Base-by-base conservation (phyloP, 1,284 basidiomycete species). In the Garcileccinum viscosum region DNA sequence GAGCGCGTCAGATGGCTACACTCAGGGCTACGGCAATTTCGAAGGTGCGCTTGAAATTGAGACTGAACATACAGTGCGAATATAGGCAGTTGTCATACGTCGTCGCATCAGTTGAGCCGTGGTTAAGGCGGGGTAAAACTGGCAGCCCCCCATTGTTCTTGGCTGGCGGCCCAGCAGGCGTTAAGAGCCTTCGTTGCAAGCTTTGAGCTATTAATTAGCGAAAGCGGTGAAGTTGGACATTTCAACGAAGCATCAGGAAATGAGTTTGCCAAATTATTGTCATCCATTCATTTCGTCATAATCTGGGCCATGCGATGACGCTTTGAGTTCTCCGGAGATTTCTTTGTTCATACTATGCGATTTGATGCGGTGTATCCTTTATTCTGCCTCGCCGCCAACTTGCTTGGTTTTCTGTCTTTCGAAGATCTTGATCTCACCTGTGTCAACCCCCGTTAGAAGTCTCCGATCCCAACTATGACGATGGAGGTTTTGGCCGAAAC, bases 11-110 rank as follows among this genome's bases (percentile, higher is more conserved):
- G 82, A 84, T 68, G 85, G 84, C 59, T 86, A 81, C 70, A 81
- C 83, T 80, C 88, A 90, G 82, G 87, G 83, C 70, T 90, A 88
- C 80, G 81, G 84, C 78, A 87, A 87, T 84, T 88, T 82, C 83
- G 91, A 93, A 94, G 92, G 92, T 94, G 87, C 92, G 92, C 92
- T 90, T 83, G 85, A 87, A 84, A 79, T 86, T 88, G 80, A 88
- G 86, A 85, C 82, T 87, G 77, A 84, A 85, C 72, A 72, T 73
- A 62, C 72, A 72, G 72, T 74, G 79, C 74, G 72, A 80, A 75
- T 78, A 75, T 67, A 80, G 80, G 81, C 78, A 79, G 72, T 73
- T 79, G 58, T 72, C 66, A 71, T 69, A 69, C 71, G 62, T 77
- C 74, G 71, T 70, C 69, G 77, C 80, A 80, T 78, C 79, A 66